Percentiles rank a stretch among this genome's conserved stretches.
Conservation (phyloP, 768 basidiomycete genomes). For the Rossbeevera mucosa region DNA sequence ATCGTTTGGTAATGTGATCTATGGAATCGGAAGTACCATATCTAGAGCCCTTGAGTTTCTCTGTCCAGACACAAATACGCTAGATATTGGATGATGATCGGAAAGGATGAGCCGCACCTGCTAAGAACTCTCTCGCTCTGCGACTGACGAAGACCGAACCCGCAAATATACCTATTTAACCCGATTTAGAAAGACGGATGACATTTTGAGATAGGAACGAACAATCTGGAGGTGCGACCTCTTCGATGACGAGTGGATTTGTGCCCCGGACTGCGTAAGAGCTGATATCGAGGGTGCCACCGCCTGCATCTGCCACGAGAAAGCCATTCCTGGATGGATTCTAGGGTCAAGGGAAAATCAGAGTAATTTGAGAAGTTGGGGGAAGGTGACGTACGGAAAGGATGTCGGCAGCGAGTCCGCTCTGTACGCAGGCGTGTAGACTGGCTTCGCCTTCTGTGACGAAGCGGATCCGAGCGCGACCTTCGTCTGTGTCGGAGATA, state of each 20-base stretch:
- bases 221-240: constrained; percentile 83
- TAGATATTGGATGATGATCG: background rate
- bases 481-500: constrained; percentile 70
- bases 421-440: constrained; percentile 75
- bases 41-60: constrained; percentile 67
- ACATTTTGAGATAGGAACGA: constrained; percentile 20
- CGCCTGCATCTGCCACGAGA: constrained; percentile 76
- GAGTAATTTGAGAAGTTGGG: background rate
- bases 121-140: constrained; percentile 65
- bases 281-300: constrained; percentile 77
- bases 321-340: constrained; percentile 74
- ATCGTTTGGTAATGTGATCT: constrained; percentile 75
- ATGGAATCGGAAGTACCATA: constrained; percentile 68
- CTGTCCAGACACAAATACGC: constrained; percentile 36
- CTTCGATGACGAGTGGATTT: constrained; percentile 70
- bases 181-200: constrained; percentile 1
- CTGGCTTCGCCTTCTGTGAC: constrained; percentile 84
- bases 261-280: constrained; percentile 72
- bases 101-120: constrained; percentile 39
- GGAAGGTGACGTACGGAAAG: constrained; percentile 49
- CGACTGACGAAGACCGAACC: constrained; percentile 81
- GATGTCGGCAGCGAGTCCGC: constrained; percentile 72
- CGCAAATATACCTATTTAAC: constrained; percentile 63
- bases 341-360: constrained; percentile 34
- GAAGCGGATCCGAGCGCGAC: constrained; percentile 68